phyloP scores from a whole-genome alignment of 371 early-diverging fungal genomes.

The Syncephalastrum contaminatum region DNA sequence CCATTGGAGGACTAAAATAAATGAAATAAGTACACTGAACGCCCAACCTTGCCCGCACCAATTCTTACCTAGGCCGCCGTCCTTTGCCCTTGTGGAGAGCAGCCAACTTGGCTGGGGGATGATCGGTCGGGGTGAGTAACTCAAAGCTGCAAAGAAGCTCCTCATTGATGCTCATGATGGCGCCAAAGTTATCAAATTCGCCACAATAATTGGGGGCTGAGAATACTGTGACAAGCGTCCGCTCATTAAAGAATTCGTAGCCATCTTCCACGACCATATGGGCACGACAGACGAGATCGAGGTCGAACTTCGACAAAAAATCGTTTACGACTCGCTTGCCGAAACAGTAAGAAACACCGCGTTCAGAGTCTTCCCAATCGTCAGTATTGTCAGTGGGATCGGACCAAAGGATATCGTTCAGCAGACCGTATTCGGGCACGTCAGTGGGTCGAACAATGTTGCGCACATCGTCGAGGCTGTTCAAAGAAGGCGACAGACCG shows the following conservation, averaged over 20 bases:
- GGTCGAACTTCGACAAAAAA: constrained; percentile 71
- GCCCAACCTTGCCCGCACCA: too few relatives aligned
- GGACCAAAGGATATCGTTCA: constrained; percentile 91
- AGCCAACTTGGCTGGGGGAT: constrained; percentile 22
- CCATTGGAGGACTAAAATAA: too few relatives aligned
- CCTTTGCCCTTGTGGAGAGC: constrained; percentile 22
- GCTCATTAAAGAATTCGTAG: constrained; percentile 98
- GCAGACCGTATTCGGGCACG: constrained; percentile 92
- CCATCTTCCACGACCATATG: constrained; percentile 99
- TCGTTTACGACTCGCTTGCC: constrained; percentile 86
- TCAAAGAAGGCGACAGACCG: constrained; percentile 86
- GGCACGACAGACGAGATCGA: constrained; percentile 96
- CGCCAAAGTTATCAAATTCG: constrained; percentile 97
- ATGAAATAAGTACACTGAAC: too few relatives aligned
- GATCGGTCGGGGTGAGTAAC: constrained; percentile 43
- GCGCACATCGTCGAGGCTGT: constrained; percentile 92
- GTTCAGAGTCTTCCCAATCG: constrained; percentile 97
- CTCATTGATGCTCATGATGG: constrained; percentile 96
- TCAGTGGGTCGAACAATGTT: constrained; percentile 91
- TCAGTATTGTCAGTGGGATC: constrained; percentile 76
- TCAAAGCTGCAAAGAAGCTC: constrained; percentile 92
- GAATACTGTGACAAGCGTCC: constrained; percentile 96
- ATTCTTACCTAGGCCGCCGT: constrained; percentile 31
- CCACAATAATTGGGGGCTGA: constrained; percentile 99
- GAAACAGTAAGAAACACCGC: constrained; percentile 97